These are phyloP conservation scores for Rhodotorula diobovata DNA, from an alignment of 768 basidiomycete genomes.

Conservation along the genomic window DNA sequence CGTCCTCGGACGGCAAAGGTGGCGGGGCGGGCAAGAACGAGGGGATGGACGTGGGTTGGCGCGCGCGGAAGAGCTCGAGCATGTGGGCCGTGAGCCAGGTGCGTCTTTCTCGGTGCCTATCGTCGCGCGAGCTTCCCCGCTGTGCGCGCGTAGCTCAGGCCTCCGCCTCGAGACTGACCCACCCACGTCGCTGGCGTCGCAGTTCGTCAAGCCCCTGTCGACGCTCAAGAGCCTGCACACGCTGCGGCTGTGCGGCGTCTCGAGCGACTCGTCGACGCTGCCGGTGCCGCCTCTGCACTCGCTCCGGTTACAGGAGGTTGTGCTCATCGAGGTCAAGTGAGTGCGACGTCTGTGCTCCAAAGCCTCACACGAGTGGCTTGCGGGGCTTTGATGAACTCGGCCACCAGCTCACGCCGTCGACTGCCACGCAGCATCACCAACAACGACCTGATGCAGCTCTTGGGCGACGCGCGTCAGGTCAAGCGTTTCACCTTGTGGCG, in stretches of 20 bases:
- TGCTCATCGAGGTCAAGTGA: slow-evolving; percentile 38
- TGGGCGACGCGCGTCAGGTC: slow-evolving; percentile 25
- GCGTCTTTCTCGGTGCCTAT: neutral
- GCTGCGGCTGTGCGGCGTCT: slow-evolving; percentile 30
- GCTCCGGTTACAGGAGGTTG: slow-evolving; percentile 23
- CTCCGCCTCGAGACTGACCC: neutral
- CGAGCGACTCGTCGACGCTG: slow-evolving; percentile 28
- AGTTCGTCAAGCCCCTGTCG: slow-evolving; percentile 34
- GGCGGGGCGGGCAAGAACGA: slow-evolving; percentile 21
- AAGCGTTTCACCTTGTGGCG: slow-evolving; percentile 36
- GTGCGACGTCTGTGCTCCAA: neutral
- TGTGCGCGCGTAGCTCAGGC: no score
- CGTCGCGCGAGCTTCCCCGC: neutral
- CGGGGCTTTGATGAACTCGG: no score
- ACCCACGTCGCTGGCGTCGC: neutral
- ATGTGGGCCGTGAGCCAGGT: slow-evolving; percentile 38
- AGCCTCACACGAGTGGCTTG: no score
- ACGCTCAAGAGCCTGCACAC: slow-evolving; percentile 17
- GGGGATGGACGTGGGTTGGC: slow-evolving; percentile 36
- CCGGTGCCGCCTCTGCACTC: slow-evolving; percentile 8
- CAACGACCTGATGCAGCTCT: slow-evolving; percentile 28
- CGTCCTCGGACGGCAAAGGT: neutral
- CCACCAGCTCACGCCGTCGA: neutral
- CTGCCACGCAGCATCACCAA: slow-evolving; percentile 38
- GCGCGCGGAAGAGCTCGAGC: slow-evolving; percentile 10